Conservation (phyloP, 2,329 filamentous ascomycete species). For the Fusarium sp. region DNA sequence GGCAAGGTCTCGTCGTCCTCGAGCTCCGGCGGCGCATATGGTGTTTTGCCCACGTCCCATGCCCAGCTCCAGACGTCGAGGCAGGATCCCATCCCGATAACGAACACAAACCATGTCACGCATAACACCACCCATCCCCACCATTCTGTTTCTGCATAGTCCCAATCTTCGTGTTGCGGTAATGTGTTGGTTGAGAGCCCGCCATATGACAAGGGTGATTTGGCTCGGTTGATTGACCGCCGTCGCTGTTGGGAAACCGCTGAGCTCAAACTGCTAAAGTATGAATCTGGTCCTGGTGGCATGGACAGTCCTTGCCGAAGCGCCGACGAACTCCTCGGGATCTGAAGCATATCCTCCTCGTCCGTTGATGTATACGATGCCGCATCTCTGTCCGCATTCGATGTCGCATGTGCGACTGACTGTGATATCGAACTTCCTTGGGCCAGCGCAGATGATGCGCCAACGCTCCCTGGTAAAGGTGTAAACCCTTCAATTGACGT, state of each 20-base stretch:
- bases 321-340: constrained; percentile 63
- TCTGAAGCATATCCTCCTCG: constrained; percentile 81
- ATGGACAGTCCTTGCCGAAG: constrained; percentile 56
- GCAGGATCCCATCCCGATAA: constrained; percentile 95
- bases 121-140: constrained; percentile 96
- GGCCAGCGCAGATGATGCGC: constrained; percentile 26
- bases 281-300: constrained; percentile 73
- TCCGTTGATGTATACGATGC: constrained; percentile 73
- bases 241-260: constrained; percentile 56
- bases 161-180: constrained; percentile 73
- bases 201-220: constrained; percentile 70
- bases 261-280: constrained; percentile 62
- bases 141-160: constrained; percentile 95
- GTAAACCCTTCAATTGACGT: constrained; percentile 61
- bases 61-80: constrained; percentile 98
- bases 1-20: constrained; percentile 95
- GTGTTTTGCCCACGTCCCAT: constrained; percentile 97
- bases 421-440: constrained; percentile 28
- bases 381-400: constrained; percentile 34
- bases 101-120: constrained; percentile 95
- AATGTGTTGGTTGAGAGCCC: constrained; percentile 63
- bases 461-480: constrained; percentile 47
- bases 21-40: constrained; percentile 93
- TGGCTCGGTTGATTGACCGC: constrained; percentile 64
- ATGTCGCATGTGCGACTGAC: constrained; percentile 10